A percentile compares a stretch with the other conserved stretches of the same genome.
Evolutionary conservation across 306 rosid species (phyloP).

Genomic region (Cajanus cajan): DNA sequence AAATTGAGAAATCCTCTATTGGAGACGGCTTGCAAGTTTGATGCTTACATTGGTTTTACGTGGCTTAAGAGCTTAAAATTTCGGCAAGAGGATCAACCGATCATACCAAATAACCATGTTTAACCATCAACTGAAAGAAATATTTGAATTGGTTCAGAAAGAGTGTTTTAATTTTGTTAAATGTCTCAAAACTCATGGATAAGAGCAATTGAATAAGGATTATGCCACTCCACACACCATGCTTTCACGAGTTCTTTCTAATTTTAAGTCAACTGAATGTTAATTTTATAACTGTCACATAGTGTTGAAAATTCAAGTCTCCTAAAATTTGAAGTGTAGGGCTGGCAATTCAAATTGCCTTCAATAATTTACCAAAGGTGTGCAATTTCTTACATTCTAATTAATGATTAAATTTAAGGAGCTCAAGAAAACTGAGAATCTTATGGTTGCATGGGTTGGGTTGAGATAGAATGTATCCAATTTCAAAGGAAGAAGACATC

Average conservation of each 20-base stretch:
- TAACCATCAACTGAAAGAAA: no score
- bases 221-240: background rate
- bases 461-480: conserved; percentile 87
- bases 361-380: conserved; percentile 7
- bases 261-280: background rate
- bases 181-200: no score
- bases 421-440: conserved; percentile 66
- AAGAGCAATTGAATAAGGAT: no score
- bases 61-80: no score
- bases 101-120: no score
- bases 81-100: no score
- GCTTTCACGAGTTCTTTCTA: conserved; percentile 1
- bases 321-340: background rate
- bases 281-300: background rate
- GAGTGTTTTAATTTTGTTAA: no score
- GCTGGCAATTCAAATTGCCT: background rate
- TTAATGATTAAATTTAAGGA: conserved; percentile 49
- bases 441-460: conserved; percentile 76
- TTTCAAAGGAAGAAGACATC: conserved; percentile 88
- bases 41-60: no score
- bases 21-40: no score
- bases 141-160: no score
- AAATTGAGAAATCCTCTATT: no score
- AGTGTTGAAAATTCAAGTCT: background rate
- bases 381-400: conserved; percentile 21